Evolutionary conservation across 2,329 filamentous ascomycete species (phyloP).

Genomic region (Neopestalotiopsis clavispora): DNA sequence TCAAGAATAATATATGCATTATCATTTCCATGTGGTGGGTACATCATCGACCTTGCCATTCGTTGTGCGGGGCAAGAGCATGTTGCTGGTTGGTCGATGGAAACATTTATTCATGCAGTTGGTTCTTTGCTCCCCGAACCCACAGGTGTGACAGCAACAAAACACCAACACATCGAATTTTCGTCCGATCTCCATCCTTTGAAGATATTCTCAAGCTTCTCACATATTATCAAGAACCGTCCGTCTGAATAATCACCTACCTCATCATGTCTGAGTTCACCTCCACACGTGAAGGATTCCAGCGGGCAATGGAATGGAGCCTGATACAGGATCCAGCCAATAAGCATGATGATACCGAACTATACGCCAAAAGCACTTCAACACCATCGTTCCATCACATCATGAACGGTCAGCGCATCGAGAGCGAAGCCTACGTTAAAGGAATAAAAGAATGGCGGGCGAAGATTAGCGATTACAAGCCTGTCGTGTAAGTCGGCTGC

Average conservation of each 20-base stretch:
- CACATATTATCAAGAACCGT: background rate
- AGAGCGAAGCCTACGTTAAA: slow-evolving; percentile 29
- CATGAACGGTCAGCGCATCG: slow-evolving; percentile 28
- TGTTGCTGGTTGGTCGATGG: too few relatives aligned
- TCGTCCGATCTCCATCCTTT: background rate
- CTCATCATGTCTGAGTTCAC: slow-evolving; percentile 34
- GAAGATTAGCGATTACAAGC: slow-evolving; percentile 33
- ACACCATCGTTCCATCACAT: slow-evolving; percentile 28
- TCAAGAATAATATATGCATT: too few relatives aligned
- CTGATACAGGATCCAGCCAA: slow-evolving; percentile 17
- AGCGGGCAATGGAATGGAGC: slow-evolving; percentile 30
- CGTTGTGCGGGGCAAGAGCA: too few relatives aligned
- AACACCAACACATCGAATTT: background rate
- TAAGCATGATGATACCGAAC: slow-evolving; percentile 19
- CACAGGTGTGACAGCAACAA: background rate
- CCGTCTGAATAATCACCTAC: background rate
- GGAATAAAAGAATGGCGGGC: slow-evolving; percentile 31
- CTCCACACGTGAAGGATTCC: slow-evolving; percentile 30
- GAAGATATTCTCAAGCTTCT: background rate
- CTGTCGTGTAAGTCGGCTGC: slow-evolving; percentile 29
- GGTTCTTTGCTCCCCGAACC: too few relatives aligned
- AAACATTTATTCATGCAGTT: too few relatives aligned
- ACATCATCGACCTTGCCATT: too few relatives aligned
- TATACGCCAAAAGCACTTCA: slow-evolving; percentile 20
- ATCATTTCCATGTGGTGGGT: too few relatives aligned